A percentile compares a stretch with the other conserved stretches of the same genome.
These are phyloP conservation scores for Phylloporus sp. DNA, from an alignment of 1,284 basidiomycete species.

Conservation along the genomic window DNA sequence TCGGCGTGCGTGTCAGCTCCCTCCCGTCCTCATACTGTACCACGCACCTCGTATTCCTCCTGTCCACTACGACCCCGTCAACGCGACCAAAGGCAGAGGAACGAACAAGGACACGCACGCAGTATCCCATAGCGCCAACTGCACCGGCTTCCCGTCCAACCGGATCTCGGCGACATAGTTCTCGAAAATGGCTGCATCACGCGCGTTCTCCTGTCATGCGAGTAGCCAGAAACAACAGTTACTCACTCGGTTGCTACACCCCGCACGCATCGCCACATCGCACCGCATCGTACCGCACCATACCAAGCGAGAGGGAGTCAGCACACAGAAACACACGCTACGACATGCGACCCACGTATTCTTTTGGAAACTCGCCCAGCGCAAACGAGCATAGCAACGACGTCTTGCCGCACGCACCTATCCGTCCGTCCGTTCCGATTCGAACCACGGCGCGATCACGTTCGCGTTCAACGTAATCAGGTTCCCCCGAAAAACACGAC, in stretches of 20 bases:
- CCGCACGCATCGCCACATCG: no score
- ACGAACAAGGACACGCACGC: slow-evolving; percentile 50
- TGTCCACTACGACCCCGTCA: slow-evolving; percentile 64
- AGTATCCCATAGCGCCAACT: slow-evolving; percentile 96
- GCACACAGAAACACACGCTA: no score
- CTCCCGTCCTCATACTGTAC: neutral
- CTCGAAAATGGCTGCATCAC: slow-evolving; percentile 82
- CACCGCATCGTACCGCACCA: no score
- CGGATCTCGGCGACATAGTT: slow-evolving; percentile 99
- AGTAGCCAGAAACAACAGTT: neutral
- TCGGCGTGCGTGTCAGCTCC: neutral
- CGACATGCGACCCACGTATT: slow-evolving; percentile 70
- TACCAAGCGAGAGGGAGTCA: no score
- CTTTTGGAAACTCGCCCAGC: slow-evolving; percentile 95
- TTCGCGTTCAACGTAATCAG: no score
- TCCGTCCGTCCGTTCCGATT: neutral
- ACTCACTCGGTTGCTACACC: slow-evolving; percentile 63
- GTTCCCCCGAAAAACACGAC: no score
- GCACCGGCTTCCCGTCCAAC: slow-evolving; percentile 95
- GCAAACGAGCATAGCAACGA: slow-evolving; percentile 89
- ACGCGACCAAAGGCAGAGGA: neutral
- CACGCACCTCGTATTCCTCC: slow-evolving; percentile 80
- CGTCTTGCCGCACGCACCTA: slow-evolving; percentile 86
- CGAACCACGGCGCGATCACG: neutral
- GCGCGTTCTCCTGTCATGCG: neutral